Evolutionary conservation across 2,329 filamentous ascomycete species (phyloP).

Genomic region (Epichloe hybrida): DNA sequence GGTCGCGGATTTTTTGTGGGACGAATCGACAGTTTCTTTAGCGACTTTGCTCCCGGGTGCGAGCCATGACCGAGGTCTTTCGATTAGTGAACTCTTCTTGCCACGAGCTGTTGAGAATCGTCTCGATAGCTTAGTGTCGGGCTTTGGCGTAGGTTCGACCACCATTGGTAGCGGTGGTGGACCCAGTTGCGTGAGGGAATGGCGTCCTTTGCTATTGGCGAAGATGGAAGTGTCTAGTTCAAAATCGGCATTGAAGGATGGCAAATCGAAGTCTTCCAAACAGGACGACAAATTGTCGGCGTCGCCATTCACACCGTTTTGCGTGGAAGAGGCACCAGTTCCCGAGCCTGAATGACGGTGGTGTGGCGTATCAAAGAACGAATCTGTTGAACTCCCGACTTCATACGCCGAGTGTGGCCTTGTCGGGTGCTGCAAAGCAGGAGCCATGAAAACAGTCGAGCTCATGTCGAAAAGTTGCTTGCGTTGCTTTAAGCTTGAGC

Average conservation of each 20-base stretch:
- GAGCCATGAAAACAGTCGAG: constrained; percentile 4
- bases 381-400: not conserved
- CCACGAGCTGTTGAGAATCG: constrained; percentile 13
- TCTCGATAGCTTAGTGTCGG: constrained; percentile 2
- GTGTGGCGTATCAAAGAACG: constrained; percentile 1
- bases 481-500: too few relatives aligned
- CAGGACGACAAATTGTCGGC: not conserved
- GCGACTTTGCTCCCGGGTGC: constrained; percentile 28
- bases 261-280: constrained; percentile 35
- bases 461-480: constrained; percentile 1
- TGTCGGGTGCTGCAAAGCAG: not conserved
- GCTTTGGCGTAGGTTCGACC: not conserved
- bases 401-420: constrained; percentile 5
- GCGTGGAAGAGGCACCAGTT: not conserved
- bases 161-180: constrained; percentile 4
- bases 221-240: constrained; percentile 34
- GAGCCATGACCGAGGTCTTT: constrained; percentile 40
- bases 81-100: constrained; percentile 33
- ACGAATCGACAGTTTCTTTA: constrained; percentile 10
- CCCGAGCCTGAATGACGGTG: not conserved
- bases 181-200: not conserved
- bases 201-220: constrained; percentile 13
- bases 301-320: not conserved
- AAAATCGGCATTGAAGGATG: constrained; percentile 37
- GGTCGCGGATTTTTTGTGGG: constrained; percentile 6